phyloP scores from a whole-genome alignment of 192 early-diverging fungal genomes.

The Backusella westeae region DNA sequence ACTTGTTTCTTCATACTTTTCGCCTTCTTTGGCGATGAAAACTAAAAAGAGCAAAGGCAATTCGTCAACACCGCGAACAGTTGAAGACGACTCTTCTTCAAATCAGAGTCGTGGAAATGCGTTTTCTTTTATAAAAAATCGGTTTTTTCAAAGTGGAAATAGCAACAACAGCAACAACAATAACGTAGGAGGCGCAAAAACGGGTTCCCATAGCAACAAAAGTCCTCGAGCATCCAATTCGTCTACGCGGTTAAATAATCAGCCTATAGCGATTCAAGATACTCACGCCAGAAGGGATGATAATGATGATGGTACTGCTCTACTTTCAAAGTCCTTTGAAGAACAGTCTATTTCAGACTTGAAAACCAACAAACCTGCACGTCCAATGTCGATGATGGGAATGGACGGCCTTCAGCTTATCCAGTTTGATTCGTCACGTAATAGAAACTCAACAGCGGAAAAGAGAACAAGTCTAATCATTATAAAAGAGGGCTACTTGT shows the following conservation, averaged over 20 bases:
- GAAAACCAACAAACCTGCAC: background rate
- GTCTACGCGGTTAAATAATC: background rate
- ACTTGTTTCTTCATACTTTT: background rate
- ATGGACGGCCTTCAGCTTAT: background rate
- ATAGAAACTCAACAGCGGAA: background rate
- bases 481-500: constrained; percentile 65
- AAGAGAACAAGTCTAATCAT: constrained; percentile 30
- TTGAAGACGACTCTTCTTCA: background rate
- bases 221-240: constrained; percentile 4
- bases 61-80: background rate
- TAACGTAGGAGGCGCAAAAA: background rate
- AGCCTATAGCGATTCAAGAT: background rate
- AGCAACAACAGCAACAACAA: background rate
- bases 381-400: constrained; percentile 10
- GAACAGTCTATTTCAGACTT: background rate
- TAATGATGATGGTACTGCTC: background rate
- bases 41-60: constrained; percentile 8
- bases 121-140: constrained; percentile 18
- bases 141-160: constrained; percentile 10
- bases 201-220: background rate
- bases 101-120: constrained; percentile 4
- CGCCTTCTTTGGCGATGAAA: constrained; percentile 14
- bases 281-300: background rate
- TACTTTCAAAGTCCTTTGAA: constrained; percentile 12
- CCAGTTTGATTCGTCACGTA: background rate